Conservation (phyloP, 108 stramenopile species). For the Cyclostephanos tholiformis region DNA sequence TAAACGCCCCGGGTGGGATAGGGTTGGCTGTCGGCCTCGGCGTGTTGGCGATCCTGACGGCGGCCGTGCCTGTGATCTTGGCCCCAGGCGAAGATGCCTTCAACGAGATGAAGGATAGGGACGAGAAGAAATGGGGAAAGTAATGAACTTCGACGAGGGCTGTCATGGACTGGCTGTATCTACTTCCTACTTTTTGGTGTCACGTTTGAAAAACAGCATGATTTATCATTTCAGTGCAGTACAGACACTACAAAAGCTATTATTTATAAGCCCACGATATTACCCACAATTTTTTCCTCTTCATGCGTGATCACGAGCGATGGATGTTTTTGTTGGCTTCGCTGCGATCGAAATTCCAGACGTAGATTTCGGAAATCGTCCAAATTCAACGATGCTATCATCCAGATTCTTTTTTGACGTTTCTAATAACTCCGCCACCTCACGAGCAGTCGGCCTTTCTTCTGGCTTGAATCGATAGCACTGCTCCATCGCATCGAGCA, state of each 20-base stretch:
- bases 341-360: background rate
- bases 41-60: slow-evolving; percentile 74
- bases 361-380: slow-evolving; percentile 9
- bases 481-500: slow-evolving; percentile 40
- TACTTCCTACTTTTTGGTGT: too few species aligned
- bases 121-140: slow-evolving; percentile 62
- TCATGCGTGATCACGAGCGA: background rate
- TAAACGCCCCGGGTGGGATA: slow-evolving; percentile 73
- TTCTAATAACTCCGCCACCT: slow-evolving; percentile 22
- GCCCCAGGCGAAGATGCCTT: slow-evolving; percentile 84
- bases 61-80: slow-evolving; percentile 68
- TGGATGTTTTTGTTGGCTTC: background rate
- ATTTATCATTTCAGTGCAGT: too few species aligned
- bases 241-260: too few species aligned
- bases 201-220: too few species aligned
- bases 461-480: slow-evolving; percentile 43
- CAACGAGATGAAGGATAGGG: slow-evolving; percentile 83
- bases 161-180: too few species aligned
- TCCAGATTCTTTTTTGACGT: slow-evolving; percentile 15
- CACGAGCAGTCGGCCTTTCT: slow-evolving; percentile 43
- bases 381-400: slow-evolving; percentile 2
- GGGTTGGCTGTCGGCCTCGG: slow-evolving; percentile 71
- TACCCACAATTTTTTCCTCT: background rate
- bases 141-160: background rate
- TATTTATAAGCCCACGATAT: too few species aligned